Conservation (phyloP, 495 filamentous ascomycete genomes). For the Staphylotrichum longicolle region DNA sequence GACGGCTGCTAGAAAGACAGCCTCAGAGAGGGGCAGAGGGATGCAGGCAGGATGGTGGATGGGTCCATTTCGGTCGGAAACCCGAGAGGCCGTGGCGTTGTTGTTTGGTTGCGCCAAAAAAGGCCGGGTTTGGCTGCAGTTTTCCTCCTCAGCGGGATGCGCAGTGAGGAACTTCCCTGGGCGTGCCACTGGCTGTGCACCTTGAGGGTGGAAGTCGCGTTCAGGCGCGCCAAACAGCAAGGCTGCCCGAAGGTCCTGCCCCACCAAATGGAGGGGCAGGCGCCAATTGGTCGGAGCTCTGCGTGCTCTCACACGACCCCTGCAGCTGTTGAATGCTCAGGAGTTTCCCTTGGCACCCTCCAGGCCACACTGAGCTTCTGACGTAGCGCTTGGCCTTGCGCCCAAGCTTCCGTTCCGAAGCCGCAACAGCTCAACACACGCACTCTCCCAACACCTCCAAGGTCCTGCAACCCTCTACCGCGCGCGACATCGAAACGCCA, state of each 20-base stretch:
- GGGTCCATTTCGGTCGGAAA: constrained; percentile 9
- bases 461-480: not conserved
- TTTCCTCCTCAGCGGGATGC: not conserved
- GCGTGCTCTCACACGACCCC: not conserved
- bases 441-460: not conserved
- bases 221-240: constrained; percentile 13
- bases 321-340: constrained; percentile 10
- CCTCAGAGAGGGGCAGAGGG: not conserved
- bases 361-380: constrained; percentile 16
- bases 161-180: too few species aligned
- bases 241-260: constrained; percentile 13
- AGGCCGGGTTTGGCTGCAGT: not conserved
- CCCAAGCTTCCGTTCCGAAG: constrained; percentile 17
- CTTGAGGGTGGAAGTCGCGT: constrained; percentile 11
- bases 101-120: too few species aligned
- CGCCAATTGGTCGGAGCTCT: constrained; percentile 29
- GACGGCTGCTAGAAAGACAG: too few species aligned
- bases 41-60: not conserved
- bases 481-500: constrained; percentile 21
- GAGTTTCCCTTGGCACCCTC: too few species aligned
- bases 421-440: constrained; percentile 16
- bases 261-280: constrained; percentile 23
- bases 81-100: not conserved
- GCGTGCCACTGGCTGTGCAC: not conserved
- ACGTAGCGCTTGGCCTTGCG: constrained; percentile 25